A percentile compares a stretch with the other conserved stretches of the same genome.
Conservation (phyloP, 176 grass and related monocot genomes). For the sorghum (Sorghum bicolor) region DNA sequence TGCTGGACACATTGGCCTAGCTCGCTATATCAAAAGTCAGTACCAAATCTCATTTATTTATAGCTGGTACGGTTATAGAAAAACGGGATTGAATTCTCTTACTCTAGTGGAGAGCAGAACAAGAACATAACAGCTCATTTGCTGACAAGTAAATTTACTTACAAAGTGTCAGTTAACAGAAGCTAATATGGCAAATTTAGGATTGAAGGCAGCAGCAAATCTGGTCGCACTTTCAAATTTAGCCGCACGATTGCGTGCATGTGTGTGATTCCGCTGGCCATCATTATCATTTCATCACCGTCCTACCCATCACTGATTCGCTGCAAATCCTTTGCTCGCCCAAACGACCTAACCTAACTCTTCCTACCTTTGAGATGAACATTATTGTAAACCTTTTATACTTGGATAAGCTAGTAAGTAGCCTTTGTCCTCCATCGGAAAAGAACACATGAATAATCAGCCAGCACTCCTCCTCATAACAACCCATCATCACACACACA, state of each 20-base stretch:
- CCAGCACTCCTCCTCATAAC: background rate
- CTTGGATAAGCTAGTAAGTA: background rate
- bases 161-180: background rate
- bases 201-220: background rate
- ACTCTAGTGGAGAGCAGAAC: no score
- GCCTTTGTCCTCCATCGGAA: background rate
- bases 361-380: conserved; percentile 13
- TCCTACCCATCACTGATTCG: background rate
- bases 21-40: no score
- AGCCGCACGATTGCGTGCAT: background rate
- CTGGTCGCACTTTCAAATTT: background rate
- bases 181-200: background rate
- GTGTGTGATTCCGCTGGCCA: background rate
- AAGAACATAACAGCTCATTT: background rate
- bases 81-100: no score
- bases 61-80: no score
- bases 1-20: no score
- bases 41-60: no score
- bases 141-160: background rate
- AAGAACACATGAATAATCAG: conserved; percentile 30
- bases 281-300: background rate
- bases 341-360: conserved; percentile 16
- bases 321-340: background rate
- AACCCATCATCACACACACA: conserved; percentile 3
- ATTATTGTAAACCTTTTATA: background rate